These are phyloP conservation scores for Solanum hybrid DNA, from an alignment of 305 asterid species.

Conservation along the genomic window DNA sequence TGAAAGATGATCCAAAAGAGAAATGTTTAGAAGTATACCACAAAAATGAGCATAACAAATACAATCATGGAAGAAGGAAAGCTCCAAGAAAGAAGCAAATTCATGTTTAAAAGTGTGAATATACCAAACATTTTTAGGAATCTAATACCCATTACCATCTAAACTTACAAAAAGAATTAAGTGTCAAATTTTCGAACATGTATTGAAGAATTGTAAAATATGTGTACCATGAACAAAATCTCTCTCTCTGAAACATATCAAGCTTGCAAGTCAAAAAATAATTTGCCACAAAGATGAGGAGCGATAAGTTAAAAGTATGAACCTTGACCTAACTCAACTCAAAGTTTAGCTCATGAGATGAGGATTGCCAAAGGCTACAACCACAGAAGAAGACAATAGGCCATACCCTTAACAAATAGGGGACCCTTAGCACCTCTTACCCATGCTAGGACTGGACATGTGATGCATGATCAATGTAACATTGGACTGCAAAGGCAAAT, in stretches of 20 bases:
- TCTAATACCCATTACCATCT: neutral
- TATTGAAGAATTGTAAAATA: neutral
- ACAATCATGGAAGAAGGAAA: neutral
- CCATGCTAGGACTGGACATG: neutral
- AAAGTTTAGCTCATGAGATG: neutral
- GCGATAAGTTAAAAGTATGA: neutral
- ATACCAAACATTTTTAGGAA: neutral
- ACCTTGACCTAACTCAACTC: neutral
- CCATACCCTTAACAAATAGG: neutral
- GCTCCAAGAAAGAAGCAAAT: neutral
- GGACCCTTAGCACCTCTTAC: neutral
- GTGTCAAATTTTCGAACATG: neutral
- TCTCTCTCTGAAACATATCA: neutral
- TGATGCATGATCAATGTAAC: neutral
- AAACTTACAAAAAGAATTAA: neutral
- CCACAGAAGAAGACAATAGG: neutral
- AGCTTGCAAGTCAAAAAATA: neutral
- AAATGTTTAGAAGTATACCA: neutral
- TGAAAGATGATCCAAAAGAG: neutral
- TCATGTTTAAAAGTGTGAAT: neutral
- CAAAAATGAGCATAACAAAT: neutral
- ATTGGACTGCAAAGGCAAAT: neutral
- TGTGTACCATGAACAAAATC: neutral
- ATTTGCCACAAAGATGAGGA: neutral
- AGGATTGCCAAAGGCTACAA: neutral